Conservation (phyloP, 345 rosid species). For the Hypericum perforatum region DNA sequence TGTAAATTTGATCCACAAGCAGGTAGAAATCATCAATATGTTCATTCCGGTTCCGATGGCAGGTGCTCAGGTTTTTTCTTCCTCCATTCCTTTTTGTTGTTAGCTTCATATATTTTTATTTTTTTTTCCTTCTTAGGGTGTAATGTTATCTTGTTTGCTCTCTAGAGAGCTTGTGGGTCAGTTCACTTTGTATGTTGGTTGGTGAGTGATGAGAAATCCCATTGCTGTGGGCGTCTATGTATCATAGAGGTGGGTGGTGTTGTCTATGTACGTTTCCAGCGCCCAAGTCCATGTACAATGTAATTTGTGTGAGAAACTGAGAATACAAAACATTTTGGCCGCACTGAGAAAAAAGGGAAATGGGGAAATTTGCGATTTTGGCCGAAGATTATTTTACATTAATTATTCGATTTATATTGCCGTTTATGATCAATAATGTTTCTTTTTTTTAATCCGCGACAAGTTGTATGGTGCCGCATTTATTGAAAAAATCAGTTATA, state of each 20-base stretch:
- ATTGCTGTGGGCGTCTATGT: constrained; percentile 32
- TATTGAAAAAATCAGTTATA: no score
- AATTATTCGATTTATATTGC: no score
- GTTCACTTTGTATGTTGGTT: constrained; percentile 14
- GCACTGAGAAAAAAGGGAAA: constrained; percentile 1
- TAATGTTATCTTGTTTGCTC: constrained; percentile 11
- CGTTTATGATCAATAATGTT: no score
- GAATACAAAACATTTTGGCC: constrained; percentile 22
- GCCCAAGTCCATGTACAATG: constrained; percentile 23
- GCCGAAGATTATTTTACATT: neutral
- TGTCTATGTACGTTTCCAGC: constrained; percentile 11
- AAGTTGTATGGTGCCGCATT: no score
- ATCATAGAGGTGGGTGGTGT: constrained; percentile 40
- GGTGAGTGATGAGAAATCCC: constrained; percentile 22
- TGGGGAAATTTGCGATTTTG: constrained; percentile 10
- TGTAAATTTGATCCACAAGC: constrained; percentile 47
- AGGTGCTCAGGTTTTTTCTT: constrained; percentile 31
- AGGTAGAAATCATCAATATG: constrained; percentile 23
- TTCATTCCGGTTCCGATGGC: constrained; percentile 20
- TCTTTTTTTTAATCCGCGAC: no score
- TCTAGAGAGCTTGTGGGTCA: constrained; percentile 15
- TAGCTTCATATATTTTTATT: constrained; percentile 21
- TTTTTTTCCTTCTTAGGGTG: constrained; percentile 22
- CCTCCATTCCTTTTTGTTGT: neutral
- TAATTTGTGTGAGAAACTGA: constrained; percentile 36